phyloP scores from a whole-genome alignment of 306 rosid species.

The Macrotyloma uniflorum region DNA sequence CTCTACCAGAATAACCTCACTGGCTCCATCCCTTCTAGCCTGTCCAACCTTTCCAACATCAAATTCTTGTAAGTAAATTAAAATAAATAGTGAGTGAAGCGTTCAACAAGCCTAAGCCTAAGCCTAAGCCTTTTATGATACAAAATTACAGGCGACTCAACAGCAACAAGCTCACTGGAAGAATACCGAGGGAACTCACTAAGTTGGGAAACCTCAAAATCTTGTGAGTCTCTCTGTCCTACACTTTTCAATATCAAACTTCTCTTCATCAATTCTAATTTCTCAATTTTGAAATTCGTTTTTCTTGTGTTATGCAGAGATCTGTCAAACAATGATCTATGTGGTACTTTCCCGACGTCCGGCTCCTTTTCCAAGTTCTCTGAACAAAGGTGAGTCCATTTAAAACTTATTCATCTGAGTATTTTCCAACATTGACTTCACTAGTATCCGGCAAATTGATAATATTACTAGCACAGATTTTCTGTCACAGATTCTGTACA shows the following conservation, averaged over 20 bases:
- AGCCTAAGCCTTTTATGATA: background rate
- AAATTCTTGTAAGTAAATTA: conserved; percentile 65
- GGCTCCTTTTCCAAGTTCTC: conserved; percentile 80
- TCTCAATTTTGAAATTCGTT: background rate
- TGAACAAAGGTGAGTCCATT: conserved; percentile 58
- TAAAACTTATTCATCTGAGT: background rate
- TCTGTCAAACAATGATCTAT: conserved; percentile 77
- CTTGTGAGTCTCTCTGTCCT: conserved; percentile 48
- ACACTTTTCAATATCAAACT: background rate
- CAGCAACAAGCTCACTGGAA: conserved; percentile 70
- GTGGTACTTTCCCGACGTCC: conserved; percentile 75
- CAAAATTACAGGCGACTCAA: conserved; percentile 67
- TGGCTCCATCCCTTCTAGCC: conserved; percentile 64
- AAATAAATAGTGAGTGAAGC: background rate
- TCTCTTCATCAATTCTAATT: background rate
- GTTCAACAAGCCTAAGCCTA: background rate
- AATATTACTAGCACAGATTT: background rate
- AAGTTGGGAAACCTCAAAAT: conserved; percentile 75
- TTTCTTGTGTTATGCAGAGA: conserved; percentile 49
- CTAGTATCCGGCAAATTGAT: background rate
- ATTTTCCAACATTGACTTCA: background rate
- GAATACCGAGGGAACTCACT: conserved; percentile 76
- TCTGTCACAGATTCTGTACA: background rate
- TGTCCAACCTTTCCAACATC: conserved; percentile 74
- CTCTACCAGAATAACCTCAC: conserved; percentile 77